Evolutionary conservation across 441 rosid species (phyloP).

Genomic region (Euphorbia celastroides): DNA sequence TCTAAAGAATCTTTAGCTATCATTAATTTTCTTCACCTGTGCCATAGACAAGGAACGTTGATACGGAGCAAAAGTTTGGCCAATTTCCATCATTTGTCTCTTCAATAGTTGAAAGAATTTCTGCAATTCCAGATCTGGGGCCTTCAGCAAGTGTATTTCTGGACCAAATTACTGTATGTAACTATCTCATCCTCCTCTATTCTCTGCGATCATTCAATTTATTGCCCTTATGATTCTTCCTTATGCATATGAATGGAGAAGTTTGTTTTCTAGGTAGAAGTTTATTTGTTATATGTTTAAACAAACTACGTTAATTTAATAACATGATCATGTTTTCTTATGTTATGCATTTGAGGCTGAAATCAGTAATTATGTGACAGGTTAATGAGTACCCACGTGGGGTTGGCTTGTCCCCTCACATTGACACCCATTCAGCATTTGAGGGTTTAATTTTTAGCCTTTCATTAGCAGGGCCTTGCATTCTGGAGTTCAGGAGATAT

Average conservation of each 20-base stretch:
- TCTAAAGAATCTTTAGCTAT: constrained; percentile 9
- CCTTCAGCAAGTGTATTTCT: constrained; percentile 36
- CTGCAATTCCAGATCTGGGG: constrained; percentile 32
- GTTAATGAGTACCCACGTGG: constrained; percentile 92
- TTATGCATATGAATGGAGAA: constrained; percentile 1
- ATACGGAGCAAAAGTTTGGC: constrained; percentile 59
- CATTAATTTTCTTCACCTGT: constrained; percentile 9
- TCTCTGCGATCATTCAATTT: background rate
- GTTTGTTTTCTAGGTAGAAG: background rate
- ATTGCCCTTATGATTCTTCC: background rate
- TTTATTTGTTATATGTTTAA: background rate
- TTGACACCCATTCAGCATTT: constrained; percentile 97
- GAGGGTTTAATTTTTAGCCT: constrained; percentile 88
- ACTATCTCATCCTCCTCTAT: constrained; percentile 3
- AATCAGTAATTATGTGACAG: constrained; percentile 35
- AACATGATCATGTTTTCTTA: background rate
- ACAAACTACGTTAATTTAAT: background rate
- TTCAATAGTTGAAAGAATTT: constrained; percentile 49
- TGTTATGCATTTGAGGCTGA: constrained; percentile 21
- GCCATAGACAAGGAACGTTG: constrained; percentile 66
- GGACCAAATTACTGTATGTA: constrained; percentile 80
- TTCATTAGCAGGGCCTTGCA: constrained; percentile 93
- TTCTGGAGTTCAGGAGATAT: constrained; percentile 92
- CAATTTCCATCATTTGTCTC: constrained; percentile 75
- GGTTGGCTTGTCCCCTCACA: constrained; percentile 94